Evolutionary conservation across 2,329 filamentous ascomycete genomes (phyloP).

Genomic region (Fusarium sp.): DNA sequence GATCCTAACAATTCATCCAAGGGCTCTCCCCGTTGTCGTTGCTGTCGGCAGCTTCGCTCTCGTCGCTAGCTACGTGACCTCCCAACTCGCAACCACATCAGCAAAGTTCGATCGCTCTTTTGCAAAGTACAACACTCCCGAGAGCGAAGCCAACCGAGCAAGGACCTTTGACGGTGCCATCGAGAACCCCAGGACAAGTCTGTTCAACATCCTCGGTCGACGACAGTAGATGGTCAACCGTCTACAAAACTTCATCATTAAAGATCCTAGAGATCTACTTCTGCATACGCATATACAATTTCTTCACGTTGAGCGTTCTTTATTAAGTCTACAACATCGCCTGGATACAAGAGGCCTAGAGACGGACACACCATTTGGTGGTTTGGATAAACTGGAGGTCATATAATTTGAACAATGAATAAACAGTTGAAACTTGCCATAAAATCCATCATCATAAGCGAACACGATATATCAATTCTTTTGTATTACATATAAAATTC

Average conservation of each 20-base stretch:
- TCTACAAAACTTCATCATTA: background rate
- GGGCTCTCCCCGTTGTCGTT: conserved; percentile 32
- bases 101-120: conserved; percentile 51
- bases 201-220: conserved; percentile 49
- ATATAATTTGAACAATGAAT: conserved; percentile 21
- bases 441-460: background rate
- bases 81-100: conserved; percentile 47
- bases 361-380: background rate
- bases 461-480: conserved; percentile 22
- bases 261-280: background rate
- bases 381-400: background rate
- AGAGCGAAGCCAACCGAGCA: conserved; percentile 48
- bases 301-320: conserved; percentile 31
- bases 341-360: background rate
- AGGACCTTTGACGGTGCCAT: conserved; percentile 46
- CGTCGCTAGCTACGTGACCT: conserved; percentile 47
- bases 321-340: conserved; percentile 9
- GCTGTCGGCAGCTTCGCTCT: conserved; percentile 36
- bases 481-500: conserved; percentile 37
- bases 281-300: conserved; percentile 10
- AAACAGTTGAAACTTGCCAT: background rate
- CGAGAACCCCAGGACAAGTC: conserved; percentile 47
- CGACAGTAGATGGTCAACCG: conserved; percentile 29
- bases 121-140: conserved; percentile 49
- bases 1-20: conserved; percentile 1